Evolutionary conservation across 2,329 filamentous ascomycete species (phyloP).

Genomic region (Aspergillus fructus): DNA sequence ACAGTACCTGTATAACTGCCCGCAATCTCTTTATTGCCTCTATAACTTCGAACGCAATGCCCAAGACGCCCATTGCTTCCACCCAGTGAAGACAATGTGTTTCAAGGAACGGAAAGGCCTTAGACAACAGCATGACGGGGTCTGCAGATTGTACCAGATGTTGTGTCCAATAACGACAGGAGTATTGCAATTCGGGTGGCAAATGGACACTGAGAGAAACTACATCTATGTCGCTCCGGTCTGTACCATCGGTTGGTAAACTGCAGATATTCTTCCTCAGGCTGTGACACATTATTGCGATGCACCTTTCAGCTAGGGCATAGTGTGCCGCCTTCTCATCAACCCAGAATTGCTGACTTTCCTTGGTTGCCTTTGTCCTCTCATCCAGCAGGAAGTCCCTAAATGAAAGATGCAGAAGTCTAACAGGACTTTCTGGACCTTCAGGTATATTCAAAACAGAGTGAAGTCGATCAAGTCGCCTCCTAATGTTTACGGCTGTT

Average conservation of each 20-base stretch:
- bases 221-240: constrained; percentile 7
- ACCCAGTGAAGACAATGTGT: constrained; percentile 29
- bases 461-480: background rate
- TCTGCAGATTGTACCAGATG: constrained; percentile 17
- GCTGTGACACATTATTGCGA: constrained; percentile 19
- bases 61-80: constrained; percentile 25
- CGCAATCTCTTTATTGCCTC: constrained; percentile 15
- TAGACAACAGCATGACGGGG: no score
- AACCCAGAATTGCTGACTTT: constrained; percentile 27
- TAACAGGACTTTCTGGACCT: background rate
- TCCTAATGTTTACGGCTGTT: no score
- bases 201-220: background rate
- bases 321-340: constrained; percentile 31
- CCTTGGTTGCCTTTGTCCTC: background rate
- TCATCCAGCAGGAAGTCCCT: constrained; percentile 3
- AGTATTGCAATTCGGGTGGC: constrained; percentile 22
- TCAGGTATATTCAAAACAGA: background rate
- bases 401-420: background rate
- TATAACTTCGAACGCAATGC: constrained; percentile 17
- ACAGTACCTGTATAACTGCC: constrained; percentile 12
- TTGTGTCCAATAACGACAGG: constrained; percentile 29
- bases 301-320: constrained; percentile 18
- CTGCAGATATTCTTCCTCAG: constrained; percentile 20
- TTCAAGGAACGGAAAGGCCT: constrained; percentile 19
- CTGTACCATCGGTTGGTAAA: constrained; percentile 6